phyloP scores from a whole-genome alignment of 129 eudicot species.

The Chrysanthemum makinoi region DNA sequence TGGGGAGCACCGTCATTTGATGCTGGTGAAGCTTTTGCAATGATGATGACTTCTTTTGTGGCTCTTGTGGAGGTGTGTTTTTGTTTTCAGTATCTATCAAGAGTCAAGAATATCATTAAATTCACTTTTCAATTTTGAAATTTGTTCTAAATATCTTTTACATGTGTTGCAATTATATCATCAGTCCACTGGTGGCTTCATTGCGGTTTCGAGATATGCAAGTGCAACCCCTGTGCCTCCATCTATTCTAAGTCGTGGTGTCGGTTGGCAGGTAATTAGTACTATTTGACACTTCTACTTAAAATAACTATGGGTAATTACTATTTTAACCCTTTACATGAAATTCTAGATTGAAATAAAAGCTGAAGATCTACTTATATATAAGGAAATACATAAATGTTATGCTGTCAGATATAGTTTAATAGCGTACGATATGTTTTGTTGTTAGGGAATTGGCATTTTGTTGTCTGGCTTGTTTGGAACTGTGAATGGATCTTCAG shows the following conservation, averaged over 20 bases:
- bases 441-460: constrained; percentile 62
- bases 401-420: not conserved
- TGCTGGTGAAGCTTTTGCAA: constrained; percentile 82
- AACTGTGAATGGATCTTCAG: constrained; percentile 62
- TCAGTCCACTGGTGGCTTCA: constrained; percentile 73
- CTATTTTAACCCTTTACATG: constrained; percentile 6
- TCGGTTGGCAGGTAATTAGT: constrained; percentile 72
- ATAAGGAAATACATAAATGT: not conserved
- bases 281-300: not conserved
- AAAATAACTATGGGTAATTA: not conserved
- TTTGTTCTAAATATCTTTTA: not conserved
- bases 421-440: not conserved
- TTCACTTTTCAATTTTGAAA: constrained; percentile 1
- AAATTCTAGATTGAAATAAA: not conserved
- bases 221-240: constrained; percentile 78
- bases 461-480: constrained; percentile 64
- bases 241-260: constrained; percentile 74
- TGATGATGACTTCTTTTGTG: constrained; percentile 77
- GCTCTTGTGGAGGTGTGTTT: constrained; percentile 66
- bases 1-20: constrained; percentile 83
- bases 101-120: not conserved
- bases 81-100: not conserved
- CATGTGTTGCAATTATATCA: constrained; percentile 25
- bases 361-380: not conserved
- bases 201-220: constrained; percentile 74